These are phyloP conservation scores for Tuber melanosporum DNA, from an alignment of 495 filamentous ascomycete species.

Conservation along the genomic window DNA sequence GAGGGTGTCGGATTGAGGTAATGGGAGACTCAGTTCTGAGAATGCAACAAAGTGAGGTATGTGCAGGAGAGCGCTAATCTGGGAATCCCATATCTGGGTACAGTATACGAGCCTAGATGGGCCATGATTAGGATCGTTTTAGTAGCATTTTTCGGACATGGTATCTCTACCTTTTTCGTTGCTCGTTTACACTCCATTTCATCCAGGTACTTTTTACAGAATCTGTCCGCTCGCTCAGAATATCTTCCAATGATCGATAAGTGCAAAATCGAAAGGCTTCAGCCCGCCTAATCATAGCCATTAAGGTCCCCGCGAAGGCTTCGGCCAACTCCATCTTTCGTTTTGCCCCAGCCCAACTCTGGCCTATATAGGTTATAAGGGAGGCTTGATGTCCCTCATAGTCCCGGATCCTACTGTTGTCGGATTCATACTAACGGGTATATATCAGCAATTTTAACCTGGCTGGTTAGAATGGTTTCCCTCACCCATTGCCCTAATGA, in stretches of 20 bases:
- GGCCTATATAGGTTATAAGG: conserved; percentile 3
- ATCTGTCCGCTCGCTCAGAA: not conserved
- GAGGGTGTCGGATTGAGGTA: not conserved
- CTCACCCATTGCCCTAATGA: not conserved
- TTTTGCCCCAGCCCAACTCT: not conserved
- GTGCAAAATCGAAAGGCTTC: conserved; percentile 4
- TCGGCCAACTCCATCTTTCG: conserved; percentile 2
- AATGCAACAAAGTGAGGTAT: conserved; percentile 4
- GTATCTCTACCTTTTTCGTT: conserved; percentile 3
- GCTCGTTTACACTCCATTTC: not conserved
- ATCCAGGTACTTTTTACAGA: not conserved
- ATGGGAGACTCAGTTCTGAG: not conserved
- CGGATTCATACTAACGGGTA: conserved; percentile 1
- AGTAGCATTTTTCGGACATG: not conserved
- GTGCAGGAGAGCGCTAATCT: not conserved
- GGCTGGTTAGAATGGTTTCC: not conserved
- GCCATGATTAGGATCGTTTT: not conserved
- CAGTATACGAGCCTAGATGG: conserved; percentile 1
- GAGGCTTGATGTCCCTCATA: not conserved
- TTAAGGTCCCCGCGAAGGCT: not conserved
- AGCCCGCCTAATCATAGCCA: not conserved
- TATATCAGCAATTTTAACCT: not conserved
- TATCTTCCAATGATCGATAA: not conserved
- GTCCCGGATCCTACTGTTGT: conserved; percentile 1
- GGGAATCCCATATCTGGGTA: conserved; percentile 2